Conservation (phyloP, 768 basidiomycete genomes). For the Auricularia heimuer region DNA sequence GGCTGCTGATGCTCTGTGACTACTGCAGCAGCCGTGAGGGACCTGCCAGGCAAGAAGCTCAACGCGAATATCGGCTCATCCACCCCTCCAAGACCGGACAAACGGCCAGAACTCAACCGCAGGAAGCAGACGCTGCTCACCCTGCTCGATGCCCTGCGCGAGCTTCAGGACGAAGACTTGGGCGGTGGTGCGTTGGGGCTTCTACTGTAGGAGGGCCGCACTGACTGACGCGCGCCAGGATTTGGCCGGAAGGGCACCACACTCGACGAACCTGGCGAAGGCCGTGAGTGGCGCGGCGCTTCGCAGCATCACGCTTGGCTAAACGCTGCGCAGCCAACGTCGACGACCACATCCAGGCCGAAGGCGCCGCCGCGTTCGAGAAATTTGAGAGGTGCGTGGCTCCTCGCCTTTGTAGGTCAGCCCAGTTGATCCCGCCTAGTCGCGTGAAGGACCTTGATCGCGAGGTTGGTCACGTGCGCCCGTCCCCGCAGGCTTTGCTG, state of each 20-base stretch:
- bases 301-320: not conserved
- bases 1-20: no score
- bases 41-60: not conserved
- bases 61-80: not conserved
- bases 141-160: slow-evolving; percentile 36
- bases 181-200: slow-evolving; percentile 4
- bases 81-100: not conserved
- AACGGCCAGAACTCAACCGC: not conserved
- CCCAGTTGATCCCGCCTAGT: slow-evolving; percentile 23
- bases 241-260: slow-evolving; percentile 18
- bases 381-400: slow-evolving; percentile 47
- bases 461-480: slow-evolving; percentile 32
- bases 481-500: slow-evolving; percentile 10
- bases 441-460: slow-evolving; percentile 53
- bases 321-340: slow-evolving; percentile 36
- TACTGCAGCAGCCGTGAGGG: not conserved
- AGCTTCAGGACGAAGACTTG: slow-evolving; percentile 30
- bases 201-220: not conserved
- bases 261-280: slow-evolving; percentile 55
- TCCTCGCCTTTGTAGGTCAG: not conserved
- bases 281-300: slow-evolving; percentile 39
- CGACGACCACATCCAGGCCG: slow-evolving; percentile 59
- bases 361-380: slow-evolving; percentile 55
- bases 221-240: not conserved
- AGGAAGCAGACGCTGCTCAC: slow-evolving; percentile 38